Percentiles rank a stretch among this genome's conserved stretches.
These are phyloP conservation scores for Ulvella scutata DNA, from an alignment of 139 green algal species.

Conservation along the genomic window DNA sequence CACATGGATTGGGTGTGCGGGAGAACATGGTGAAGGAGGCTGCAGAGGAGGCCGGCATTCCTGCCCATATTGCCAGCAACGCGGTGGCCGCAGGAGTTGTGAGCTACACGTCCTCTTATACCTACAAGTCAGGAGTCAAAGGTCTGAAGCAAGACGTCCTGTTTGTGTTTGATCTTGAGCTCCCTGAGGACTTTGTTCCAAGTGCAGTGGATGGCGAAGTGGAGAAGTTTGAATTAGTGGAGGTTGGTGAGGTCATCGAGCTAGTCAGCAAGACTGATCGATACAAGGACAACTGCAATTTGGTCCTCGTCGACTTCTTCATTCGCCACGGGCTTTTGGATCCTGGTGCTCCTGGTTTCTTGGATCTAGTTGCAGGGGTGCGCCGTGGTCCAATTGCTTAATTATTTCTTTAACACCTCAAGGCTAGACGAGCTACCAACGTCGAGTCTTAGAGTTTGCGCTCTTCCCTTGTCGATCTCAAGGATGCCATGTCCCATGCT, in stretches of 20 bases:
- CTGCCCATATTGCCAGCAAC: slow-evolving; percentile 33
- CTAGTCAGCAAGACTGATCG: slow-evolving; percentile 28
- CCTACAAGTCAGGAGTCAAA: slow-evolving; percentile 2
- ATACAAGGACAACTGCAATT: slow-evolving; percentile 90
- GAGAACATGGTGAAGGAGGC: slow-evolving; percentile 93
- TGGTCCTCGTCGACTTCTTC: slow-evolving; percentile 90
- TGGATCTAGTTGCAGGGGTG: slow-evolving; percentile 39
- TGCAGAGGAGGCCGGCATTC: slow-evolving; percentile 81
- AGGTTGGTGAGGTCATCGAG: slow-evolving; percentile 40
- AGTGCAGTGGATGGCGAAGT: slow-evolving; percentile 39
- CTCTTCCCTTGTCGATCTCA: too few relatives aligned
- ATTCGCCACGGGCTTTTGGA: slow-evolving; percentile 36
- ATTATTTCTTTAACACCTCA: too few relatives aligned
- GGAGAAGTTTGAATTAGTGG: slow-evolving; percentile 18
- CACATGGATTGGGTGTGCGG: slow-evolving; percentile 37
- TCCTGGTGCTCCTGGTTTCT: slow-evolving; percentile 47
- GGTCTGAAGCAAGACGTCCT: slow-evolving; percentile 82
- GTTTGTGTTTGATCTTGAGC: slow-evolving; percentile 79
- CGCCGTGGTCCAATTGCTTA: too few relatives aligned
- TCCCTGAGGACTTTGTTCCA: slow-evolving; percentile 71
- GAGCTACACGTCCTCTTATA: slow-evolving; percentile 23
- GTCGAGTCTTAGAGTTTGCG: too few relatives aligned
- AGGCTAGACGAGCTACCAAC: too few relatives aligned
- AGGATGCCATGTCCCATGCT: too few relatives aligned
- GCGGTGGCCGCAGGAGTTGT: slow-evolving; percentile 29